A percentile compares a stretch with the other conserved stretches of the same genome.
Evolutionary conservation across 1,284 basidiomycete genomes (phyloP).

Genomic region (Schizopora paradoxa): DNA sequence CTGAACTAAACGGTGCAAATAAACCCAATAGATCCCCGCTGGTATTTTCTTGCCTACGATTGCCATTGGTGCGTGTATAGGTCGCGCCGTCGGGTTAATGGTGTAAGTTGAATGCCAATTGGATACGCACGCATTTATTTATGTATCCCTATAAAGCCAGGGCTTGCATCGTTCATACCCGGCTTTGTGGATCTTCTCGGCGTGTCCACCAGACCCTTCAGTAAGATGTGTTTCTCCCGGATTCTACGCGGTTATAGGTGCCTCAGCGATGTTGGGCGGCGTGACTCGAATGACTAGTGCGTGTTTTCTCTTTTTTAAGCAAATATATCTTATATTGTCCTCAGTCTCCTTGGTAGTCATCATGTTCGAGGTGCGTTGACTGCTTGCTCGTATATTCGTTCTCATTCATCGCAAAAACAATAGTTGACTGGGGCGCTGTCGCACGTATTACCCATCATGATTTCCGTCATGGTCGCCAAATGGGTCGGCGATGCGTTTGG

Average conservation of each 20-base stretch:
- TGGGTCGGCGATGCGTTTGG: slow-evolving; percentile 71
- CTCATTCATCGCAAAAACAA: not conserved
- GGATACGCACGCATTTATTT: not conserved
- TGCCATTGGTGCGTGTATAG: slow-evolving; percentile 64
- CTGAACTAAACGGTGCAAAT: not conserved
- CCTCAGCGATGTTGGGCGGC: slow-evolving; percentile 75
- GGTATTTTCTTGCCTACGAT: slow-evolving; percentile 74
- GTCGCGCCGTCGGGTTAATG: slow-evolving; percentile 62
- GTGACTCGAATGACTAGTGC: slow-evolving; percentile 77
- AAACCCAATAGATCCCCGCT: slow-evolving; percentile 54
- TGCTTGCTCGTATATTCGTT: not conserved
- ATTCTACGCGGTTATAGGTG: slow-evolving; percentile 81
- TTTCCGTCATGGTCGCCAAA: slow-evolving; percentile 70
- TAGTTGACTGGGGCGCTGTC: slow-evolving; percentile 66
- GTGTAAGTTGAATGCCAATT: slow-evolving; percentile 39
- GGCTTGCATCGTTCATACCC: slow-evolving; percentile 57
- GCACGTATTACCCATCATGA: slow-evolving; percentile 76
- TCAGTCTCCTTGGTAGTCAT: slow-evolving; percentile 70
- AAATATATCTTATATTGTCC: slow-evolving; percentile 5
- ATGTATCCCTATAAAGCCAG: slow-evolving; percentile 40
- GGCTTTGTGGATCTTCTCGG: slow-evolving; percentile 59
- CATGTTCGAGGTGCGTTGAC: slow-evolving; percentile 55
- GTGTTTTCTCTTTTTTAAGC: slow-evolving; percentile 20
- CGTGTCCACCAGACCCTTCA: slow-evolving; percentile 65
- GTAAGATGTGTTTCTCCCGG: slow-evolving; percentile 70